Evolutionary conservation across 2,329 filamentous ascomycete genomes (phyloP), one percentile per base, ranked within the genome.

Genomic region (Fusarium abutilonis): DNA sequence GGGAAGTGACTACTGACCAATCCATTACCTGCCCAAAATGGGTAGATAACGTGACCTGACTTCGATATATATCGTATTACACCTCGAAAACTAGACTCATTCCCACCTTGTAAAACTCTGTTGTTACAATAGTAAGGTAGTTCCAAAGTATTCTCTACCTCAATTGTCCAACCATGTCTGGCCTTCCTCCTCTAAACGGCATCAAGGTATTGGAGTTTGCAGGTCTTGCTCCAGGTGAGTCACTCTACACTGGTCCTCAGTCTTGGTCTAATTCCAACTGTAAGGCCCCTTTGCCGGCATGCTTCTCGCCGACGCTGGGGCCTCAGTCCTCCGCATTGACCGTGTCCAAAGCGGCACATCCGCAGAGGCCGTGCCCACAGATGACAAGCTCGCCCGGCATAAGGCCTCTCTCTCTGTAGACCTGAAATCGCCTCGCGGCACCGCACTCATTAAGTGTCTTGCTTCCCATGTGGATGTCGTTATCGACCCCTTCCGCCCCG

Each of bases 401-500:
- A 98, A 98, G 75, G 79, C 86, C 53, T 95, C 91, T 28, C 87
- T 97, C 60, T 84, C 87, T 35, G 82, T 97, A 4, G 86, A 97
- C 77, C 83, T 97, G 48, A 96, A 95, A 72, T 83, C 85, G 1
- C 66, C 83, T 0, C 68, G 76, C 1, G 93, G 91, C 7, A 73
- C 87, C 11, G 81, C 82, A 1, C 79, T 97, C 7, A 76, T 97
- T 49, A 87, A 87, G 59, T 79, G 82, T 4, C 81, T 97, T 1
- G 32, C 76, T 79, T 14, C 87, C 52, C 90, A 94, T 73, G 80
- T 95, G 35, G 94, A 98, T 76, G 82, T 97, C 32, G 76, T 98
- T 26, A 95, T 98, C 74, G 95, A 98, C 75, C 94, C 95, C 0
- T 98, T 93, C 80, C 90, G 94, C 0, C 94, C 94, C 0, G 92